These are phyloP conservation scores for Aureobasidium sp. DNA, from an alignment of 2,329 filamentous ascomycete genomes.

Conservation along the genomic window DNA sequence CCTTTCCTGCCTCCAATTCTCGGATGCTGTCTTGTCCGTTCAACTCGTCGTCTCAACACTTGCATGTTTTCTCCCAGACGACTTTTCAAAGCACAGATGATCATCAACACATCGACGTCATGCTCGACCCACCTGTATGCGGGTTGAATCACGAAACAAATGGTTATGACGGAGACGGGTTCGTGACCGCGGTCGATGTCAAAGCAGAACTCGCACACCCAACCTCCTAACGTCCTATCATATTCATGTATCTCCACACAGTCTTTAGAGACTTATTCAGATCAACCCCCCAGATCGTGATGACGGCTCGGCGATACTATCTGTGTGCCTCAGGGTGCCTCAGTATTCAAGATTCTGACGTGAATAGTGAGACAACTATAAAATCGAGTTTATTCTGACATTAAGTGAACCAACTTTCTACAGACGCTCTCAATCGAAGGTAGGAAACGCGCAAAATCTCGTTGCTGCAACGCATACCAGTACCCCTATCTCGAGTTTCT, in stretches of 20 bases:
- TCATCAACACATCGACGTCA: conserved; percentile 4
- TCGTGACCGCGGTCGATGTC: background rate
- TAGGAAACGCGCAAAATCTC: background rate
- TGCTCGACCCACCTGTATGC: background rate
- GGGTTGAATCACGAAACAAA: background rate
- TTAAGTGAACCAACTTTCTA: background rate
- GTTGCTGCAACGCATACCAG: background rate
- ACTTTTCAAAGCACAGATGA: background rate
- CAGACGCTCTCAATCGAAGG: background rate
- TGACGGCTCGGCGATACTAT: background rate
- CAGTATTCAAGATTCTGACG: background rate
- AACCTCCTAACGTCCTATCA: background rate
- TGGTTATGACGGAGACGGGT: conserved; percentile 1
- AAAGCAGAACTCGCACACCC: background rate
- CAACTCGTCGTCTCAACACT: background rate
- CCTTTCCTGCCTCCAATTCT: background rate
- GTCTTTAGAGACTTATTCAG: background rate
- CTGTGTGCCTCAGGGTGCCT: background rate
- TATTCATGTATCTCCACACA: background rate
- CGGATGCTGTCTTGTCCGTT: background rate
- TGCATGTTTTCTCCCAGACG: background rate
- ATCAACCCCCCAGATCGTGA: background rate
- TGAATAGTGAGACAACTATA: background rate
- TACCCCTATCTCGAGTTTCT: background rate
- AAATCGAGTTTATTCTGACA: background rate